These are phyloP conservation scores for Leishmania gerbilli DNA, from an alignment of 208 protist genomes.

Conservation along the genomic window DNA sequence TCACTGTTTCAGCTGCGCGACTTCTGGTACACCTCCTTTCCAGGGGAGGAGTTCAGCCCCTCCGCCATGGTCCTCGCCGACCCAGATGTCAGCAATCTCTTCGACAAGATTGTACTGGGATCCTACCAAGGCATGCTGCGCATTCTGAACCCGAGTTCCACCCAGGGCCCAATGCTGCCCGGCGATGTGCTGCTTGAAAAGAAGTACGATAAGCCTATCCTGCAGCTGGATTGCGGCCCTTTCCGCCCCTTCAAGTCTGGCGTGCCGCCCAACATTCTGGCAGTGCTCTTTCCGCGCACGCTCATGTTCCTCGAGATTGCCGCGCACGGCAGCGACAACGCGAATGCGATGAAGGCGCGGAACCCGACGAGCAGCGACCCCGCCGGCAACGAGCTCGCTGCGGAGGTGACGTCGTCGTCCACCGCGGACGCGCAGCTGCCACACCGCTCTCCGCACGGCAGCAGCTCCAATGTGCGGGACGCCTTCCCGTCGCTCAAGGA, in stretches of 20 bases:
- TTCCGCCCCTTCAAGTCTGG: conserved; percentile 53
- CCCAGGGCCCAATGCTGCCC: conserved; percentile 54
- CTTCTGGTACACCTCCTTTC: conserved; percentile 84
- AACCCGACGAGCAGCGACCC: background rate
- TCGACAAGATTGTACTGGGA: conserved; percentile 76
- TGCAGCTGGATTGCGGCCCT: conserved; percentile 81
- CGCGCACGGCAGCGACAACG: conserved; percentile 14
- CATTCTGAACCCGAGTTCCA: conserved; percentile 63
- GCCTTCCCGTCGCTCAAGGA: conserved; percentile 17
- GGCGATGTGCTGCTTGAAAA: conserved; percentile 85
- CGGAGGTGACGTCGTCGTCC: background rate
- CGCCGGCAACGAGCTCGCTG: background rate
- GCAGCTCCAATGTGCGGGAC: conserved; percentile 1
- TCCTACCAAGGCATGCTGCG: conserved; percentile 88
- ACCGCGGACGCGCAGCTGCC: too few relatives aligned
- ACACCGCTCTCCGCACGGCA: background rate
- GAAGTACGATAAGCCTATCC: conserved; percentile 84
- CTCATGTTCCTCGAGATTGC: conserved; percentile 56
- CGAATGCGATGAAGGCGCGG: background rate
- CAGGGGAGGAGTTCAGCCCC: conserved; percentile 78
- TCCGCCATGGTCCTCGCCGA: conserved; percentile 69
- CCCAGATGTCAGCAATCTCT: conserved; percentile 62
- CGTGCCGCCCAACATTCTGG: conserved; percentile 58
- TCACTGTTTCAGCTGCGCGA: conserved; percentile 93
- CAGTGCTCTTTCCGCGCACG: conserved; percentile 77